Base-by-base conservation (phyloP, 148 eudicot species). In the Vaccinium myrtillus region DNA sequence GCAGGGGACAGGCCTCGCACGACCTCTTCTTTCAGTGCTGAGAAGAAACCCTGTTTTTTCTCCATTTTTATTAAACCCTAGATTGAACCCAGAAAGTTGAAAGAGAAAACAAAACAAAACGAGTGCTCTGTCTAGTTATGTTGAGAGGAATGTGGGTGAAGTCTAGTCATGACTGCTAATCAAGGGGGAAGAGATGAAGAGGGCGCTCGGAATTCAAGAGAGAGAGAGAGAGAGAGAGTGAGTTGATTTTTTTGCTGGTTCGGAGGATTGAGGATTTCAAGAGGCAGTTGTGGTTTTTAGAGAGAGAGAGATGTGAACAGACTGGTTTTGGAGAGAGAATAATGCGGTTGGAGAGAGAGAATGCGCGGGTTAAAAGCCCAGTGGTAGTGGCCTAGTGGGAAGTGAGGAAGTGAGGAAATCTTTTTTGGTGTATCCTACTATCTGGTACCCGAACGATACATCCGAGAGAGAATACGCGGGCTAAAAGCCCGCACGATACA, bases 1-100 rank as follows among this genome's bases (percentile, higher is more conserved):
- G 86, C 88, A 56, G 98, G 98, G 1, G 98, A 95, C 18, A 95
- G 85, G 1, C 98, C 96, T 9, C 98, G 81, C 2, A 95, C 92
- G 0, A 95, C 95, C 49, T 94, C 98, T 1, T 93, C 93, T 67
- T 95, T 95, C 11, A 95, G 78, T 0, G 94, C 90, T 2, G 98
- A 89, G 77, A 95, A 95, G 83, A 95, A 95, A 2, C 96, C 94
- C 63, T 92, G 95, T 65, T 92, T 95, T 48, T 70, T 90, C 87
- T 95, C 95, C 98, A 91, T 93, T 83, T 32, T 25, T 70, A n/a
- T 1, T 54, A 18, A 80, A 70, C 56, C 55, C 74, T 27, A 27
- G 49, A 30, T 55, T 14, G 14, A 77, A 49, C 6, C 21, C 16
- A 8, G 78, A 51, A 14, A 16, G 19, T 71, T 51, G 53, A 13